Evolutionary conservation across 1,284 basidiomycete genomes (phyloP).

Genomic region (Macrocystidia cucumis): DNA sequence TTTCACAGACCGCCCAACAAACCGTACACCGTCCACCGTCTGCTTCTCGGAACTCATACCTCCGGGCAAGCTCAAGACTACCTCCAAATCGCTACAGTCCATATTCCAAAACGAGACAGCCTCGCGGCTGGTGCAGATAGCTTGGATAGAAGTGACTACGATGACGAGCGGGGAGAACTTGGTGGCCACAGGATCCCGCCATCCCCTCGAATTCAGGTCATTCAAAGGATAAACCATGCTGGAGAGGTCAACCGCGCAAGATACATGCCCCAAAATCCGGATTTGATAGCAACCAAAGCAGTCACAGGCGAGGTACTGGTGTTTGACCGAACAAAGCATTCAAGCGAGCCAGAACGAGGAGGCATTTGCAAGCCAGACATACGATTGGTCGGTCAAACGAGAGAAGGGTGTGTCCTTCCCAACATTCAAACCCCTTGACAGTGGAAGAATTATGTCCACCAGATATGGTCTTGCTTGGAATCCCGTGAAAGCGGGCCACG

Average conservation of each 20-base stretch:
- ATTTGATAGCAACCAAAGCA: slow-evolving; percentile 93
- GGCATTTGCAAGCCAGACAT: slow-evolving; percentile 91
- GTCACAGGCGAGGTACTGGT: slow-evolving; percentile 87
- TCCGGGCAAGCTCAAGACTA: slow-evolving; percentile 94
- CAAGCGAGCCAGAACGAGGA: slow-evolving; percentile 82
- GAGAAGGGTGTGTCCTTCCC: slow-evolving; percentile 75
- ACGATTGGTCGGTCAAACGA: slow-evolving; percentile 80
- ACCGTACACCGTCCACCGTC: slow-evolving; percentile 87
- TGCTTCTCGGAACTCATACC: slow-evolving; percentile 96
- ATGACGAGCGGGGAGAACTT: slow-evolving; percentile 90
- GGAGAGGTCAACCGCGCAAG: slow-evolving; percentile 97
- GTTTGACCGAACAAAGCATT: slow-evolving; percentile 97
- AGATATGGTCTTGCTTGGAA: slow-evolving; percentile 96
- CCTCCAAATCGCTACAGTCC: slow-evolving; percentile 92
- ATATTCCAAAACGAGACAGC: slow-evolving; percentile 77
- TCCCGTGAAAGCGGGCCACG: slow-evolving; percentile 73
- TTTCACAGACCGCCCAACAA: slow-evolving; percentile 70
- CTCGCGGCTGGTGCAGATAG: slow-evolving; percentile 54
- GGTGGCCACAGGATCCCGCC: slow-evolving; percentile 79
- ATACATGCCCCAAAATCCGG: slow-evolving; percentile 98
- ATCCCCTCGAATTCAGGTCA: slow-evolving; percentile 79
- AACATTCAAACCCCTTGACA: slow-evolving; percentile 4
- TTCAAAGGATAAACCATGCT: slow-evolving; percentile 92
- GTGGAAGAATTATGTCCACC: slow-evolving; percentile 9
- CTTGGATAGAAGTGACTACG: slow-evolving; percentile 77